Conservation (phyloP, 73 alveolate genomes). For the Paramecium sonneborni region DNA sequence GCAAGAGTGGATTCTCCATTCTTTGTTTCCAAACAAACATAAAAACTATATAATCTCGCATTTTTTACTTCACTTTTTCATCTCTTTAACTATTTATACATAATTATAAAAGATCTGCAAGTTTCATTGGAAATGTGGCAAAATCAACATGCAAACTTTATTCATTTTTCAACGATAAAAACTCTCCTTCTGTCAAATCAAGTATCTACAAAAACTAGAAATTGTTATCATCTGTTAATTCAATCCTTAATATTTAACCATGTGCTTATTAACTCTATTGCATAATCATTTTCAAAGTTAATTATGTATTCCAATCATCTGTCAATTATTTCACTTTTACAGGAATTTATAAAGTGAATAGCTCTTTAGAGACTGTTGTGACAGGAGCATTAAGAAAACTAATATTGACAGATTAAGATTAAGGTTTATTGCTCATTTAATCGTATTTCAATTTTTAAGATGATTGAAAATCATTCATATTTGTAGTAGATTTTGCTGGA, state of each 20-base stretch:
- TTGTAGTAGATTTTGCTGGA: constrained; percentile 3
- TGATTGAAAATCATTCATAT: constrained; percentile 62
- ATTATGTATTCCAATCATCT: constrained; percentile 57
- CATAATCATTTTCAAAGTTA: constrained; percentile 58
- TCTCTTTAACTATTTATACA: constrained; percentile 59
- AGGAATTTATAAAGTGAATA: constrained; percentile 35
- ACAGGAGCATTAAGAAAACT: neutral
- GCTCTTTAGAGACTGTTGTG: constrained; percentile 46
- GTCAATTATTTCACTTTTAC: constrained; percentile 56
- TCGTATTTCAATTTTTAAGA: constrained; percentile 62
- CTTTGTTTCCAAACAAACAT: constrained; percentile 51
- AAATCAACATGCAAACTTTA: constrained; percentile 65
- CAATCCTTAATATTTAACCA: constrained; percentile 55
- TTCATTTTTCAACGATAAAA: constrained; percentile 56
- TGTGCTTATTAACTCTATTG: constrained; percentile 51
- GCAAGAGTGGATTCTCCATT: constrained; percentile 58
- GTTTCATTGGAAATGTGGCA: constrained; percentile 61
- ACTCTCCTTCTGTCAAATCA: constrained; percentile 60
- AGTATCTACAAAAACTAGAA: constrained; percentile 43
- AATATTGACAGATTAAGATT: neutral
- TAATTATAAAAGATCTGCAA: constrained; percentile 54
- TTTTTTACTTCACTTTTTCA: constrained; percentile 49
- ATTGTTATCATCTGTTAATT: constrained; percentile 62
- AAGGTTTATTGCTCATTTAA: constrained; percentile 4
- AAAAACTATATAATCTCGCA: neutral